A percentile compares a stretch with the other conserved stretches of the same genome.
phyloP scores from a whole-genome alignment of 352 stramenopile species.

The Blastocystis hominis region DNA sequence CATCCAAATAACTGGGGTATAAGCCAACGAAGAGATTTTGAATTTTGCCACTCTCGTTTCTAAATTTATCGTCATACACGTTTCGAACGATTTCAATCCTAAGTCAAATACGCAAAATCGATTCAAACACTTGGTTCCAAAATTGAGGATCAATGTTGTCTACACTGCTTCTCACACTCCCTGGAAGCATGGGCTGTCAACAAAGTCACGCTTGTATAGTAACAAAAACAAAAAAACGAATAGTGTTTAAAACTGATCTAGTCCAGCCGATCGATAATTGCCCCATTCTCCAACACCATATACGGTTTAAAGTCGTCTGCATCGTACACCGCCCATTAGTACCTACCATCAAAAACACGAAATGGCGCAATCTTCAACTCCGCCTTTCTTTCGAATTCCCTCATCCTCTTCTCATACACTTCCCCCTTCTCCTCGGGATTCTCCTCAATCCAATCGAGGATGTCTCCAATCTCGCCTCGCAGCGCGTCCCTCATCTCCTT shows the following conservation, averaged over 20 bases:
- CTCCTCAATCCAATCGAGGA: slow-evolving; percentile 48
- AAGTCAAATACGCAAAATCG: background rate
- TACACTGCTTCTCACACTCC: background rate
- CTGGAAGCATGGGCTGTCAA: background rate
- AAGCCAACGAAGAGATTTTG: background rate
- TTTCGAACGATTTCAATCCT: background rate
- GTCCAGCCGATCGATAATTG: slow-evolving; percentile 31
- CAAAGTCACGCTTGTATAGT: background rate
- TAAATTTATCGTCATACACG: background rate
- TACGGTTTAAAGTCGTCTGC: slow-evolving; percentile 51
- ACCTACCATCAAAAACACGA: slow-evolving; percentile 35
- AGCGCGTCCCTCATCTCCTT: slow-evolving; percentile 34
- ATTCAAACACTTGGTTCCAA: background rate
- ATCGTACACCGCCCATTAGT: background rate
- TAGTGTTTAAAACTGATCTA: background rate
- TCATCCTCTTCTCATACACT: slow-evolving; percentile 20
- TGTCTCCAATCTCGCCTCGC: slow-evolving; percentile 17
- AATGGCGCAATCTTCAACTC: slow-evolving; percentile 52
- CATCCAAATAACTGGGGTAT: background rate
- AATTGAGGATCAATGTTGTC: background rate
- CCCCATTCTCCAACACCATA: slow-evolving; percentile 42
- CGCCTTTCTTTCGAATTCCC: slow-evolving; percentile 43
- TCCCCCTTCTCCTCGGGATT: slow-evolving; percentile 17
- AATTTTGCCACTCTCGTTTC: background rate
- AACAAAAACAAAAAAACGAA: background rate